Base-by-base conservation (phyloP, 306 rosid genomes). In the Prunus padus region DNA sequence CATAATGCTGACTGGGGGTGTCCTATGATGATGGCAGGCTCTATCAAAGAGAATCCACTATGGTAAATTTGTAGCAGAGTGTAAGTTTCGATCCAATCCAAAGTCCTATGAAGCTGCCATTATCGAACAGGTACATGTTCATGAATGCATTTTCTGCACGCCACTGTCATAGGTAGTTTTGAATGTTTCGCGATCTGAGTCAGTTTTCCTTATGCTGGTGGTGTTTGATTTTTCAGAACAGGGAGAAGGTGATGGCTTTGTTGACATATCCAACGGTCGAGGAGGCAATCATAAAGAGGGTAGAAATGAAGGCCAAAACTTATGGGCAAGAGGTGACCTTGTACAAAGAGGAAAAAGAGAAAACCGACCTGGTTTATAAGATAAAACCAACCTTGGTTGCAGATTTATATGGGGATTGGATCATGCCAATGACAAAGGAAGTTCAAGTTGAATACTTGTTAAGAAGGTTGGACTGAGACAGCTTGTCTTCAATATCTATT, bases 341-440 rank as follows among this genome's bases (percentile, higher is more conserved):
- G 31, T 78, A 84, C 51, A 42, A 67, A 47, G 87, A 80, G 80
- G 87, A 84, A 66, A 86, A 81, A 25, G 76, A 81, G 23, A 67
- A 47, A 62, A 69, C 85, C 4, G 84, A 79, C 72, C 89, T 88
- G 0, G 92, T 86, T 74, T 96, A 84, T 83, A 96, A 96, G 85
- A 92, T 96, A 31, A 81, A 83, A 67, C 97, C 99, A 44, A 78
- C 76, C 54, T 77, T 92, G 85, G 90, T 96, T 79, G 97, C 97
- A 77, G 91, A 88, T 86, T 86, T 96, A 0, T 92, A 96, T 67
- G 85, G 93, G 65, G 91, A 88, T 14, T 92, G 97, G 98, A 96
- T 96, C 87, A 96, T 96, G 99, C 99, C 99, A 66, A 71, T 96
- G 79, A 96, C 99, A 52, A 96, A 96, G 81, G 87, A 96, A 84